phyloP scores from a whole-genome alignment of 2,329 filamentous ascomycete species.

The Fusarium buharicum region DNA sequence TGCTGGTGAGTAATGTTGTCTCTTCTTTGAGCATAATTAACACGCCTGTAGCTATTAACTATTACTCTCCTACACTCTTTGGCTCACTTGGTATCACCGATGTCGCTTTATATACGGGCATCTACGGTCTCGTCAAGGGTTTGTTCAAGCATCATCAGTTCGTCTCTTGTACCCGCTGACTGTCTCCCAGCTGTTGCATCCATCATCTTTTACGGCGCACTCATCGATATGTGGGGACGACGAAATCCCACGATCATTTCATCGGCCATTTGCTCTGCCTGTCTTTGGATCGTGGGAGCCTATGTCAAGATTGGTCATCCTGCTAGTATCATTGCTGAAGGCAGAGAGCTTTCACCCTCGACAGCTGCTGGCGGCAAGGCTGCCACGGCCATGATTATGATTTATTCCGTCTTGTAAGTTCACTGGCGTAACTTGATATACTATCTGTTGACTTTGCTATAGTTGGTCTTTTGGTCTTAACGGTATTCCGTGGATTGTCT shows the following conservation, averaged over 20 bases:
- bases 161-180: not conserved
- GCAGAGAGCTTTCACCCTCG: conserved; percentile 54
- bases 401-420: conserved; percentile 63
- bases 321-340: conserved; percentile 55
- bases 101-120: conserved; percentile 59
- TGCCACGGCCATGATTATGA: conserved; percentile 65
- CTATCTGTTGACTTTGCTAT: not conserved
- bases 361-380: conserved; percentile 60
- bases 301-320: conserved; percentile 65
- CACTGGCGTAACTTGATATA: accelerated
- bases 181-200: conserved; percentile 49
- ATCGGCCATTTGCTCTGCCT: conserved; percentile 58
- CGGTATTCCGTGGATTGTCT: conserved; percentile 59
- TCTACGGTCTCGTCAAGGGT: conserved; percentile 60
- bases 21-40: conserved; percentile 4
- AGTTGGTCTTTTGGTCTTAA: conserved; percentile 59
- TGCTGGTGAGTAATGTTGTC: conserved; percentile 39
- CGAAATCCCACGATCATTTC: conserved; percentile 58
- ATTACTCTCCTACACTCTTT: conserved; percentile 56
- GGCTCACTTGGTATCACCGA: conserved; percentile 58
- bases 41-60: conserved; percentile 52
- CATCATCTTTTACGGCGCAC: conserved; percentile 54
- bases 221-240: conserved; percentile 55
- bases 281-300: conserved; percentile 63
- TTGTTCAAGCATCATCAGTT: not conserved